Conservation (phyloP, 371 early-diverging fungal species). For the Syncephalastrum monosporum region DNA sequence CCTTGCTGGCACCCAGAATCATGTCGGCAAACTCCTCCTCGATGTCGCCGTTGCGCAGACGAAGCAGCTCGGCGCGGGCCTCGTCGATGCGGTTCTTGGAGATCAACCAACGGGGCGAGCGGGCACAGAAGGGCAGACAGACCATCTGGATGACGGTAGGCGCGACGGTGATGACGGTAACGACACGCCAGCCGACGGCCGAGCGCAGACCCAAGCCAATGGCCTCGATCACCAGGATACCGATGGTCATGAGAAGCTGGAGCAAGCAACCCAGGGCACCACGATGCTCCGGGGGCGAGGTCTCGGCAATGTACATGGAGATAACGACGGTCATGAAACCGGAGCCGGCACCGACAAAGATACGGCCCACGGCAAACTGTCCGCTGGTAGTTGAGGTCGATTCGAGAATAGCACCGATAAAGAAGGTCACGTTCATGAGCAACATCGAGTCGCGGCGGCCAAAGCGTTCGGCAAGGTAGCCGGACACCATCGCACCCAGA, state of each 20-base stretch:
- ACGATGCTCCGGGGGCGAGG: conserved; percentile 70
- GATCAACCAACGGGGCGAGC: conserved; percentile 75
- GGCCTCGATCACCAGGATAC: conserved; percentile 67
- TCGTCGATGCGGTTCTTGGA: conserved; percentile 57
- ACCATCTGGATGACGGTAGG: conserved; percentile 69
- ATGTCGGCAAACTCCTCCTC: conserved; percentile 65
- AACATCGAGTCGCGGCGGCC: conserved; percentile 74
- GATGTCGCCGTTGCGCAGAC: conserved; percentile 61
- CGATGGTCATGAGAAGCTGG: conserved; percentile 80
- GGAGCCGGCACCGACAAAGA: conserved; percentile 80
- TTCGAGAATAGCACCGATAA: conserved; percentile 67
- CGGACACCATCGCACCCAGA: conserved; percentile 65
- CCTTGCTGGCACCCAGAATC: conserved; percentile 39
- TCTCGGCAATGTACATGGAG: conserved; percentile 80
- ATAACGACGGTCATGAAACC: conserved; percentile 81
- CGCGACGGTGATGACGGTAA: conserved; percentile 58
- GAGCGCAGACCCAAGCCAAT: conserved; percentile 58
- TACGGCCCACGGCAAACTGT: conserved; percentile 77
- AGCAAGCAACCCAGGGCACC: conserved; percentile 73
- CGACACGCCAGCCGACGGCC: conserved; percentile 69
- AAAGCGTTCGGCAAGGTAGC: conserved; percentile 52
- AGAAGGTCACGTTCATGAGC: conserved; percentile 60
- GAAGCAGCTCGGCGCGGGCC: conserved; percentile 55
- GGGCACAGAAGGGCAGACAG: conserved; percentile 71
- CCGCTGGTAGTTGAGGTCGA: conserved; percentile 55